Conservation (phyloP, 441 rosid genomes). For the Populus hybrid region DNA sequence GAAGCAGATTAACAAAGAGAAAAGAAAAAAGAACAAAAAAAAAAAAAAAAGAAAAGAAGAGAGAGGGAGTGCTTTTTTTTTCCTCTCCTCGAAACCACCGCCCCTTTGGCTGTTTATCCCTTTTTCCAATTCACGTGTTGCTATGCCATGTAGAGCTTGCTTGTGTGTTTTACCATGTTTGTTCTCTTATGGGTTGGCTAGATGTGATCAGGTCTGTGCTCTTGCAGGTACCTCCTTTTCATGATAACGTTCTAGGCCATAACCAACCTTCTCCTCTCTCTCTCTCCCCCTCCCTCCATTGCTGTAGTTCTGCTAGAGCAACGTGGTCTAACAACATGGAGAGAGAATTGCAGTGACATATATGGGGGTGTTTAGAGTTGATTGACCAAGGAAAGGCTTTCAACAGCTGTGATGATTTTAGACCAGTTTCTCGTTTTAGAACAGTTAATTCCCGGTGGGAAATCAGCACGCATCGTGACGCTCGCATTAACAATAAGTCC, state of each 20-base stretch:
- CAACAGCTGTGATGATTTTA: not conserved
- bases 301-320: conserved; percentile 16
- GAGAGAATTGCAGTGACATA: not conserved
- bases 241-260: conserved; percentile 30
- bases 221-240: conserved; percentile 36
- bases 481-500: conserved; percentile 12
- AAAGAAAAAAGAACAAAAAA: no score
- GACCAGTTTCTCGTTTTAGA: conserved; percentile 1
- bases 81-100: conserved; percentile 61
- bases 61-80: not conserved
- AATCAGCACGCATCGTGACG: conserved; percentile 8
- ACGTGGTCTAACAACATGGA: not conserved
- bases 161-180: conserved; percentile 48
- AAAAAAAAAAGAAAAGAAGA: no score
- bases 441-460: not conserved
- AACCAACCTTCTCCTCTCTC: conserved; percentile 18
- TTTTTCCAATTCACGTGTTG: conserved; percentile 74
- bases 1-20: not conserved
- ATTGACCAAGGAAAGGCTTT: not conserved
- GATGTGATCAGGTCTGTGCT: conserved; percentile 29
- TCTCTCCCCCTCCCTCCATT: not conserved
- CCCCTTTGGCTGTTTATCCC: conserved; percentile 32
- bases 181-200: conserved; percentile 61
- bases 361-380: not conserved
- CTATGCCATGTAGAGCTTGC: conserved; percentile 32